Base-by-base conservation (phyloP, 2,329 filamentous ascomycete genomes). In the Scolecobasidium constrictum region DNA sequence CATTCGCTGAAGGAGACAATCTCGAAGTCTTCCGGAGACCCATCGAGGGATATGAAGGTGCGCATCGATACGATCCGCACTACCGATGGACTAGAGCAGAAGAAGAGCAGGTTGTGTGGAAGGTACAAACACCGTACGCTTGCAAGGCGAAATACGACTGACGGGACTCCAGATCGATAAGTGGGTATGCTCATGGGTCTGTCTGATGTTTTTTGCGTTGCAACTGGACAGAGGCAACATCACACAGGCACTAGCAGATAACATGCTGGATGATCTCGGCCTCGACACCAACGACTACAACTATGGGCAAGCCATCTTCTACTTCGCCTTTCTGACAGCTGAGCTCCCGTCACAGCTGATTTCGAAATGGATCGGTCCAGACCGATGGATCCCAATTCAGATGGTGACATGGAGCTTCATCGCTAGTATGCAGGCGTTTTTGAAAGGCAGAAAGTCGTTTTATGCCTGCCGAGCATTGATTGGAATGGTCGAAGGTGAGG, bases 71-170 rank as follows among this genome's bases (percentile, higher is more conserved):
- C 52, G 74, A 79, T 49, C 73, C 75, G 0, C 53, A 62, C 2
- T 73, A 70, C 35, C 60, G 66, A 35, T 80, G 76, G 75, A 69
- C 69, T 2, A 57, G 64, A 9, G 63, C 67, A 38, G 76, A 80
- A 51, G 77, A 79, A 56, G 68, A 64, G 52, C 65, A 56, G 38
- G 55, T 79, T 2, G 65, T 78, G 7, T 60, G 72, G 36, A 75
- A 70, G 59, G 68, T 73, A 52, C 49, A 54, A 31, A 9, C 59
- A 73, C 52, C 49, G 54, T 59, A 11, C 28, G 31, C 21, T 28
- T 16, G 38, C 20, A 22, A 39, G 9, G 9, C 26, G 9, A 41
- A 42, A 35, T 33, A 13, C 33, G 35, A 12, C 17, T 12, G 12
- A 37, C 17, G 11, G 9, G 11, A 37, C 35, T 13, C 46, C 26